Evolutionary conservation across 768 basidiomycete genomes (phyloP).

Genomic region (Hygrophorus russula): DNA sequence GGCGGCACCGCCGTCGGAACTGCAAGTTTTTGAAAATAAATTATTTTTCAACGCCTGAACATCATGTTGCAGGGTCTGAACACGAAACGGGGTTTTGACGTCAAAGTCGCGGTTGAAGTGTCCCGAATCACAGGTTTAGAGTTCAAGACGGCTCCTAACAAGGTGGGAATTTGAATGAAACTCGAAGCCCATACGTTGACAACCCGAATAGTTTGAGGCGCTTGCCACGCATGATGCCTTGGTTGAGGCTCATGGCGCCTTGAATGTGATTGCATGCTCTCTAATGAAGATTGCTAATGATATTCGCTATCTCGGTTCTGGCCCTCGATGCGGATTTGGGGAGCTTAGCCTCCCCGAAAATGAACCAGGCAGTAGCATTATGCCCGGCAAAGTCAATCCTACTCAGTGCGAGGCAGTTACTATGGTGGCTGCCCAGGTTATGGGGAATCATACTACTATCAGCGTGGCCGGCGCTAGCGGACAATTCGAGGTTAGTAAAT

Average conservation of each 20-base stretch:
- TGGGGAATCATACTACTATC: conserved; percentile 93
- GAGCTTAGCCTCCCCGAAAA: conserved; percentile 94
- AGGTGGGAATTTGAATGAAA: conserved; percentile 34
- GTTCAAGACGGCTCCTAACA: conserved; percentile 97
- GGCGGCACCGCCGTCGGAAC: conserved; percentile 99
- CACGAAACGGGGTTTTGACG: conserved; percentile 94
- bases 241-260: conserved; percentile 92
- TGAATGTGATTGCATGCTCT: conserved; percentile 93
- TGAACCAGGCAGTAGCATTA: conserved; percentile 97
- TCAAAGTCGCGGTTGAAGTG: conserved; percentile 85
- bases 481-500: conserved; percentile 77
- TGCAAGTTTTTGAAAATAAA: conserved; percentile 32
- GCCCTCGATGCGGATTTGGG: conserved; percentile 94
- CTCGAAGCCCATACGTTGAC: conserved; percentile 3
- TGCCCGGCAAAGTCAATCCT: conserved; percentile 99
- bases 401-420: conserved; percentile 98
- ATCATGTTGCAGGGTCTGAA: conserved; percentile 67
- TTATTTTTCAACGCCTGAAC: conserved; percentile 4
- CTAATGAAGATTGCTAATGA: conserved; percentile 99
- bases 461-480: conserved; percentile 90
- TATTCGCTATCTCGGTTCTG: conserved; percentile 94
- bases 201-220: conserved; percentile 72
- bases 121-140: conserved; percentile 82
- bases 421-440: conserved; percentile 98
- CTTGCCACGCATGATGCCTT: conserved; percentile 97